phyloP scores from a whole-genome alignment of 768 basidiomycete genomes.

The Clathrus columnatus region DNA sequence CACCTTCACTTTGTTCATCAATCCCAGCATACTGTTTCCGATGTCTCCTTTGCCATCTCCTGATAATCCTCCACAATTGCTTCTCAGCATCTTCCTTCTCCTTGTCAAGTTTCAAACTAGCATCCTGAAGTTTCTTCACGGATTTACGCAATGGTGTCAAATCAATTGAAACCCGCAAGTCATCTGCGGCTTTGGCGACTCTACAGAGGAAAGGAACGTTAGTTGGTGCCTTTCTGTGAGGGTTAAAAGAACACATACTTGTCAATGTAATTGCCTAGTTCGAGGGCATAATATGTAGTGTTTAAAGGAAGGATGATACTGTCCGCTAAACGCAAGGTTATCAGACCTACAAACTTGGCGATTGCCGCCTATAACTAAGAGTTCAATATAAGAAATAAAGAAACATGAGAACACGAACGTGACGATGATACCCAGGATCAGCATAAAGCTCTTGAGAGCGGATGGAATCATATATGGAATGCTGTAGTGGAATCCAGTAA shows the following conservation, averaged over 20 bases:
- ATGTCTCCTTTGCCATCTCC: conserved; percentile 16
- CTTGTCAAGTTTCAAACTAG: conserved; percentile 24
- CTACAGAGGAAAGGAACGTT: not conserved
- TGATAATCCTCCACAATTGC: conserved; percentile 26
- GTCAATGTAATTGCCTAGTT: conserved; percentile 46
- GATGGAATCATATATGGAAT: conserved; percentile 65
- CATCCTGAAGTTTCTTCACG: conserved; percentile 22
- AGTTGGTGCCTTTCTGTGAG: not conserved
- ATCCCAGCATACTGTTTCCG: not conserved
- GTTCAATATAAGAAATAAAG: not conserved
- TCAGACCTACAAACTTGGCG: conserved; percentile 55
- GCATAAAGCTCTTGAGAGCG: conserved; percentile 67
- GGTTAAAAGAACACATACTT: conserved; percentile 30
- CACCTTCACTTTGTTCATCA: not conserved
- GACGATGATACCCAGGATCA: conserved; percentile 67
- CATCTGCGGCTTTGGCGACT: not conserved
- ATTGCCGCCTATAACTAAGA: conserved; percentile 43
- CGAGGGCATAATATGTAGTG: conserved; percentile 55
- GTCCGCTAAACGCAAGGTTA: conserved; percentile 44
- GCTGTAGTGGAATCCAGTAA: conserved; percentile 15
- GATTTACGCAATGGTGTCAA: conserved; percentile 18
- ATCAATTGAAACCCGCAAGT: not conserved
- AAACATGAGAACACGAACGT: conserved; percentile 35
- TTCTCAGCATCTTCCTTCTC: conserved; percentile 26
- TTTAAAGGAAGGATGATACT: conserved; percentile 54